phyloP scores from a whole-genome alignment of 345 rosid species.

The Citrus mangshanensis region DNA sequence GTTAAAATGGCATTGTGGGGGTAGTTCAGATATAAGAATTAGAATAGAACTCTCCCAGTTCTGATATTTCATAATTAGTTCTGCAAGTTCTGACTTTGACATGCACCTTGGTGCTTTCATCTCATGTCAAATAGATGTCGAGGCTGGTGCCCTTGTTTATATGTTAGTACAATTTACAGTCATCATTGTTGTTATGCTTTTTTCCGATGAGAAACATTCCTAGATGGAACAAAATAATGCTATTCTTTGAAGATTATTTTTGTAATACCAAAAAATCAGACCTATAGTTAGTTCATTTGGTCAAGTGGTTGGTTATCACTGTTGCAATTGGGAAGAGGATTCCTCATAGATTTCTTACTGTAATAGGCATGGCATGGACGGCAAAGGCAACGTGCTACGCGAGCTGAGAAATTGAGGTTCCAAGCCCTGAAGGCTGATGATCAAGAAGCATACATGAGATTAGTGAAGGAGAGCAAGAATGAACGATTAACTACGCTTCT shows the following conservation, averaged over 20 bases:
- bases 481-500: slow-evolving; percentile 90
- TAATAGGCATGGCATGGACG: slow-evolving; percentile 98
- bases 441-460: slow-evolving; percentile 94
- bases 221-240: neutral
- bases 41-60: neutral
- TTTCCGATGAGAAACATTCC: neutral
- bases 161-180: neutral
- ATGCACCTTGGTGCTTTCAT: neutral
- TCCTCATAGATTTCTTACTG: neutral
- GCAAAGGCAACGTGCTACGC: slow-evolving; percentile 97
- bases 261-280: slow-evolving; percentile 11
- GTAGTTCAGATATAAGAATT: neutral
- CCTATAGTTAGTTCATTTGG: neutral
- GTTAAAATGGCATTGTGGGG: neutral
- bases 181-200: neutral
- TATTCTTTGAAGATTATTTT: slow-evolving; percentile 6
- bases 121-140: neutral
- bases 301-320: neutral
- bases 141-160: neutral
- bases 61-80: neutral
- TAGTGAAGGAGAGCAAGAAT: slow-evolving; percentile 98
- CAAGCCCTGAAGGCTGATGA: slow-evolving; percentile 97
- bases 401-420: slow-evolving; percentile 95
- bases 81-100: neutral
- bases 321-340: neutral